Base-by-base conservation (phyloP, 129 eudicot species). In the Chrysanthemum seticuspe region DNA sequence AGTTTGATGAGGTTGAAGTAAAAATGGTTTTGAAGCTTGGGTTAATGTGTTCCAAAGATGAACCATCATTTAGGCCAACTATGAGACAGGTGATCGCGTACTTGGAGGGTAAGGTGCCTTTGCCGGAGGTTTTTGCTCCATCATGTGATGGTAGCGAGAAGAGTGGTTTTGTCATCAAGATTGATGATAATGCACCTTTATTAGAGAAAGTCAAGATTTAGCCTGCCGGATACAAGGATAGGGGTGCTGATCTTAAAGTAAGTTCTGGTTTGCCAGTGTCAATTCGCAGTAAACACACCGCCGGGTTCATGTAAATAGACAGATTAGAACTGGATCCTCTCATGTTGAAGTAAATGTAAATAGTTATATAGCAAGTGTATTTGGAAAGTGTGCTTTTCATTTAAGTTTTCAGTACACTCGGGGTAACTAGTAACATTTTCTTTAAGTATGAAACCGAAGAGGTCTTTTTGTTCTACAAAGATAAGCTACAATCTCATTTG, bases 11-110 rank as follows among this genome's bases (percentile, higher is more conserved):
- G 36, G 73, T 13, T 55, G 86, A 87, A 48, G 89, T 73, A n/a
- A 74, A 23, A 59, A 13, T 78, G 77, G 88, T 88, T 40, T 60
- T 88, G 61, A 83, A 85, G 76, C 58, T 88, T 11, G 90, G 94
- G 70, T 78, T 85, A 53, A 36, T 85, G 49, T 88, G 94, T 76
- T 85, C 87, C n/a, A 59, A 66, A 34, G 60, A 68, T 50, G 82
- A 27, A 67, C 84, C 80, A 0, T 66, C 13, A 10, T 57, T 40
- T 0, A 52, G 89, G 80, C 89, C 85, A 6, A 73, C 78, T 13
- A 82, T 79, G 86, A 73, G 80, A 59, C 78, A 79, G 27, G 85
- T 82, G 49, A 31, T 79, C 68, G 31, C 70, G 80, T 85, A 69
- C 51, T 76, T 85, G 62, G 67, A 76, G 6, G 59, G 85, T 16